Percentiles rank a stretch among this genome's conserved stretches.
phyloP scores from a whole-genome alignment of 371 early-diverging fungal genomes.

The Mortierella sp. region DNA sequence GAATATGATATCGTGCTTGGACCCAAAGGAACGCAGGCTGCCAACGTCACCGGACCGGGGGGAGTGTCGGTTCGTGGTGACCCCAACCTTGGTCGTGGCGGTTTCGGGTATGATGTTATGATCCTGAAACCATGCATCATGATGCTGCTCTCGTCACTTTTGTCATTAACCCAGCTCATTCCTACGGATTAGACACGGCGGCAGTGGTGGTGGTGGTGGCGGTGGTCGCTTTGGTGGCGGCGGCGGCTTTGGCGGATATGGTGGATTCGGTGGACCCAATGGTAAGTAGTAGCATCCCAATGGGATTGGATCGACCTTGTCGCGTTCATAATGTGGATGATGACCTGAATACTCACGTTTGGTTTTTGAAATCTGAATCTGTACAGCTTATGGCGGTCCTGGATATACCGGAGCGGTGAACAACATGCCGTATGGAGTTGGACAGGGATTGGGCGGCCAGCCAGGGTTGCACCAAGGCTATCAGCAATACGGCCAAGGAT shows the following conservation, averaged over 20 bases:
- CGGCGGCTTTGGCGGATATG: slow-evolving; percentile 38
- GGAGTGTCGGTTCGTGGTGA: slow-evolving; percentile 83
- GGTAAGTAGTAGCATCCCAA: too few relatives aligned
- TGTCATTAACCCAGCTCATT: slow-evolving; percentile 3
- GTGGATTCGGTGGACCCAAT: slow-evolving; percentile 42
- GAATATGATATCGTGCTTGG: slow-evolving; percentile 85
- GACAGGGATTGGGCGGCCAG: slow-evolving; percentile 34
- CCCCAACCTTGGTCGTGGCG: slow-evolving; percentile 57
- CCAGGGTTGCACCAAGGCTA: slow-evolving; percentile 47
- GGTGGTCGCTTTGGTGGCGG: slow-evolving; percentile 40
- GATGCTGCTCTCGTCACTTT: background rate
- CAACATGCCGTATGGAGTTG: slow-evolving; percentile 34
- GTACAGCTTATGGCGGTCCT: slow-evolving; percentile 40
- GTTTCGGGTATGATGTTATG: slow-evolving; percentile 20
- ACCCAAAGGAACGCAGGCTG: slow-evolving; percentile 88
- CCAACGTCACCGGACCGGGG: slow-evolving; percentile 83
- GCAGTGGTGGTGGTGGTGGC: too few relatives aligned
- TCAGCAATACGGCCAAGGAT: slow-evolving; percentile 38
- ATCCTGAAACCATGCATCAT: background rate
- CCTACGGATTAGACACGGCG: slow-evolving; percentile 21
- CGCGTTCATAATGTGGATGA: too few relatives aligned
- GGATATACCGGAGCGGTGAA: slow-evolving; percentile 48
- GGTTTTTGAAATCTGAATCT: too few relatives aligned
- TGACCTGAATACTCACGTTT: too few relatives aligned
- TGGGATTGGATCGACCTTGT: too few relatives aligned